These are phyloP conservation scores for Bretschneidera sinensis DNA, from an alignment of 345 rosid species.

Conservation along the genomic window DNA sequence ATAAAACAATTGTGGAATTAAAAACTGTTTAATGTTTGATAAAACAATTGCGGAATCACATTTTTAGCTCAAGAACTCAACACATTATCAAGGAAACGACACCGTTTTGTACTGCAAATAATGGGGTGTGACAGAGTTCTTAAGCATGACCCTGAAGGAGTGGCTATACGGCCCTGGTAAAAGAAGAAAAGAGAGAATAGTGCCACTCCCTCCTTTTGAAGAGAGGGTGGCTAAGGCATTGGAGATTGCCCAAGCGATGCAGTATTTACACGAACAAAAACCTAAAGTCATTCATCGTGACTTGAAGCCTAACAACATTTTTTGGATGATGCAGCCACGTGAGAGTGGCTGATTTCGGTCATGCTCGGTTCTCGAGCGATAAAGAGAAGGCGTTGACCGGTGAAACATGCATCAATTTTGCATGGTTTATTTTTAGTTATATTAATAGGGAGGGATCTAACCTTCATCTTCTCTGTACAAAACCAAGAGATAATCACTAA, in stretches of 20 bases:
- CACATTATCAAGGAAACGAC: conserved; percentile 51
- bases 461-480: too few relatives aligned
- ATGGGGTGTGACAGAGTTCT: conserved; percentile 54
- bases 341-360: conserved; percentile 62
- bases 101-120: conserved; percentile 44
- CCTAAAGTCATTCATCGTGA: conserved; percentile 62
- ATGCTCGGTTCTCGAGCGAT: conserved; percentile 45
- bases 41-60: conserved; percentile 26
- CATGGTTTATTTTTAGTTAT: too few relatives aligned
- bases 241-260: conserved; percentile 67
- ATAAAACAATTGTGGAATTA: too few relatives aligned
- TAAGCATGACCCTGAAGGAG: conserved; percentile 44
- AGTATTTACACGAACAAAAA: conserved; percentile 56
- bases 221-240: conserved; percentile 36
- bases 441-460: too few relatives aligned
- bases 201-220: conserved; percentile 37
- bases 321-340: conserved; percentile 47
- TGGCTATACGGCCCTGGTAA: conserved; percentile 50
- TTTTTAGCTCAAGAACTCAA: conserved; percentile 52
- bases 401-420: conserved; percentile 40
- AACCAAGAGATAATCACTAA: too few relatives aligned
- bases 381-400: conserved; percentile 53
- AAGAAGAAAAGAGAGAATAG: conserved; percentile 24
- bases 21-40: too few relatives aligned
- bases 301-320: conserved; percentile 61